Evolutionary conservation across 2,329 filamentous ascomycete genomes (phyloP), one percentile per base, ranked within the genome.

Genomic region (Diplocarpon rosae): DNA sequence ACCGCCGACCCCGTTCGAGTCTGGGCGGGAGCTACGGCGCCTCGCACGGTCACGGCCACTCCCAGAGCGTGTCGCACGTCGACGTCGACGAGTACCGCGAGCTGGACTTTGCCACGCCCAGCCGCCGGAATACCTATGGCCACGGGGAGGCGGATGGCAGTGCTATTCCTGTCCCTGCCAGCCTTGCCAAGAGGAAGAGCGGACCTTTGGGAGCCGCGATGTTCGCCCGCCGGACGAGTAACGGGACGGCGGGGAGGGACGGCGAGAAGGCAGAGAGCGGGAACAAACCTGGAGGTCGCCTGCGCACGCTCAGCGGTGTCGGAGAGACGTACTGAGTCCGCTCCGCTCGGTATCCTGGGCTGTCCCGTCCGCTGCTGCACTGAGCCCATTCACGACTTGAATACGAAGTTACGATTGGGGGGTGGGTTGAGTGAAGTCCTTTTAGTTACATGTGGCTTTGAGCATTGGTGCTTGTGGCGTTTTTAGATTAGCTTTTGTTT

Each of bases 271-370:
- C 20, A 5, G 56, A 57, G 6, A 45, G 50, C n/a, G 47, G 35
- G 6, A 57, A 56, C 52, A 57, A 56, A 37, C 54, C 57, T 30
- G 52, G 55, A 7, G 52, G 47, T 33, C 44, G 57, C 39, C 54
- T 69, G 43, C 63, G 71, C 51, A 71, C 70, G 54, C 63, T 72
- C 56, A 72, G 65, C 59, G 71, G 72, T 46, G 63, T 75, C 37
- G 74, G 74, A 34, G 73, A 78, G 62, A 75, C 71, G n/a, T 77
- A 71, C 60, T 77, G 64, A 62, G 40, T 24, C 20, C 7, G 20
- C 20, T 24, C 20, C 7, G 20, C 20, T 24, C 20, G n/a, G n/a
- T 24, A 7, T 7, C 7, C 20, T 24, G 20, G 4, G 3, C 20
- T 24, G 20, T 7, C 20, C 20, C 7, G 20, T 3, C 20, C 20